phyloP scores from a whole-genome alignment of 2,329 filamentous ascomycete genomes.

The Colletotrichum spaethianum region DNA sequence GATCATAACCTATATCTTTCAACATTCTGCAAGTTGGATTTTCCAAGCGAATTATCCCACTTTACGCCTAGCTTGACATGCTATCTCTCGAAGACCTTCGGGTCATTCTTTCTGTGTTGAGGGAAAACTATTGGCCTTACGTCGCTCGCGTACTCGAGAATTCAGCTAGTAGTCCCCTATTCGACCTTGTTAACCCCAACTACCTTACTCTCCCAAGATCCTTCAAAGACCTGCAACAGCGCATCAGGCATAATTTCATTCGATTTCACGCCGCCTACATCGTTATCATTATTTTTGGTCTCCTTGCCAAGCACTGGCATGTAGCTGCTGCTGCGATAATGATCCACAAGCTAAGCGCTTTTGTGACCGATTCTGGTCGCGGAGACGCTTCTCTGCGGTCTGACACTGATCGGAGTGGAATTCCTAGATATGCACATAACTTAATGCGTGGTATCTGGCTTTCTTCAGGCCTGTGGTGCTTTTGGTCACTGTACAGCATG shows the following conservation, averaged over 20 bases:
- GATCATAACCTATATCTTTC: neutral
- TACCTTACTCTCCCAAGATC: neutral
- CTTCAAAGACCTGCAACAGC: neutral
- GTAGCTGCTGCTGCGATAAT: neutral
- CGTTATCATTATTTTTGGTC: neutral
- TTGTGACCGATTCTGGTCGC: neutral
- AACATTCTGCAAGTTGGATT: neutral
- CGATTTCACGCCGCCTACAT: neutral
- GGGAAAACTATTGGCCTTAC: neutral
- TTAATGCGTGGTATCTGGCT: neutral
- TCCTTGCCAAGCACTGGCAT: neutral
- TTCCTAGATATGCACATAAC: neutral
- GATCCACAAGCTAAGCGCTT: neutral
- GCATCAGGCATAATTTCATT: neutral
- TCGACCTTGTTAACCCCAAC: neutral
- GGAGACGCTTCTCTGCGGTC: neutral
- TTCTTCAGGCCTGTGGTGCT: neutral
- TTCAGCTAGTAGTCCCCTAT: neutral
- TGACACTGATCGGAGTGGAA: neutral
- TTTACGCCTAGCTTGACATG: neutral
- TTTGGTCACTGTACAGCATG: slow-evolving; percentile 1
- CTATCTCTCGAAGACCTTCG: neutral
- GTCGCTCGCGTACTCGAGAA: neutral
- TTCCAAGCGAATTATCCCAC: neutral
- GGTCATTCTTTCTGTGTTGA: neutral